Conservation (phyloP, 2,329 filamentous ascomycete genomes). For the Aspergillus ustus region DNA sequence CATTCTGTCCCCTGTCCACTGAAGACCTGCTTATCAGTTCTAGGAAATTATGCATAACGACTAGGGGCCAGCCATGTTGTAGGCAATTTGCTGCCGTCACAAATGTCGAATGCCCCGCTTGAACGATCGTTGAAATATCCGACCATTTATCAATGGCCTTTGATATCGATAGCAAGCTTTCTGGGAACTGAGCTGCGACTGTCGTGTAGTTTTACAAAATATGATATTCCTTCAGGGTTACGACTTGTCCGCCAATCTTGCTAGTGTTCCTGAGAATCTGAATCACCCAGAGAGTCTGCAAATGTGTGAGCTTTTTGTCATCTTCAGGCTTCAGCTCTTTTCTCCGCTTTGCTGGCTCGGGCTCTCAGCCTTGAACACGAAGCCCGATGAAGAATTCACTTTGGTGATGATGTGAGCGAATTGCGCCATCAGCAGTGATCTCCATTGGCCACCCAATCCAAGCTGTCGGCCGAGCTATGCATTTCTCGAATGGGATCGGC, state of each 20-base stretch:
- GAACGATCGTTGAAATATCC: neutral
- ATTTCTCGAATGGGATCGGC: conserved; percentile 26
- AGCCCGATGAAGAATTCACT: neutral
- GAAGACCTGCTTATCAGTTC: conserved; percentile 3
- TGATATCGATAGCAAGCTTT: neutral
- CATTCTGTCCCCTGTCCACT: neutral
- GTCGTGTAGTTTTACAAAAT: neutral
- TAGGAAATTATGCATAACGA: conserved; percentile 26
- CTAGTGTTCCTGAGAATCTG: neutral
- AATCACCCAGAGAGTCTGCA: neutral
- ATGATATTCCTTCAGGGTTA: neutral
- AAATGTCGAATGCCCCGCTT: neutral
- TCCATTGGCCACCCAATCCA: conserved; percentile 33
- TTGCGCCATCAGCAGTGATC: conserved; percentile 37
- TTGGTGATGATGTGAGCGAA: conserved; percentile 25
- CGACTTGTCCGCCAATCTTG: neutral
- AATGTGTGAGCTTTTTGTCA: neutral
- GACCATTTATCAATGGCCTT: neutral
- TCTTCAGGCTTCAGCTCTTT: neutral
- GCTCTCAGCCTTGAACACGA: neutral
- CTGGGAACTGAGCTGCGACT: neutral
- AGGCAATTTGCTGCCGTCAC: neutral
- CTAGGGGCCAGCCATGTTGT: neutral
- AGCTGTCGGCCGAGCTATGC: conserved; percentile 31
- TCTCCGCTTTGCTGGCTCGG: neutral